Evolutionary conservation across 2,329 filamentous ascomycete species (phyloP).

Genomic region (Diplocarpon rosae): DNA sequence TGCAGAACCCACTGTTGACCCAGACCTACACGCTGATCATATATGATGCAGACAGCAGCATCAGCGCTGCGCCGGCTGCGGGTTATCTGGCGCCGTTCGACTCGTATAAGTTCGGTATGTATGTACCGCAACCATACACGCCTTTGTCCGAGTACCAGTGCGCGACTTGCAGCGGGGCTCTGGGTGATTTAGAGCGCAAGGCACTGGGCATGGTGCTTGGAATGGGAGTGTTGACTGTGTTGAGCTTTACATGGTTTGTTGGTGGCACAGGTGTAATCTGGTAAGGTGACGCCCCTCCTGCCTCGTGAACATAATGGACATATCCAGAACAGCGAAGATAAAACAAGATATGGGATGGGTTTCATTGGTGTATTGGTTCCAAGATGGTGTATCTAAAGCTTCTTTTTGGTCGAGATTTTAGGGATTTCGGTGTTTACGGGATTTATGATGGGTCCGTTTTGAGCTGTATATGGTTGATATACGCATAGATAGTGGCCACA

Average conservation of each 20-base stretch:
- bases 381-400: conserved; percentile 6
- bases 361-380: conserved; percentile 7
- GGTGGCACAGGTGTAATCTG: conserved; percentile 32
- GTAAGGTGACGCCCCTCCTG: conserved; percentile 12
- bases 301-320: neutral
- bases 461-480: neutral
- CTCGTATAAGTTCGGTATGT: conserved; percentile 47
- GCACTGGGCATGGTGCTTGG: conserved; percentile 40
- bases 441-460: conserved; percentile 1
- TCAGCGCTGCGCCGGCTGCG: conserved; percentile 39
- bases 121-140: conserved; percentile 40
- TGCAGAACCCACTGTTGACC: conserved; percentile 35
- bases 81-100: conserved; percentile 43
- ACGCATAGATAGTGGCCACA: conserved; percentile 1
- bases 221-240: conserved; percentile 45
- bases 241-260: conserved; percentile 56
- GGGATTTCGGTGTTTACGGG: conserved; percentile 13
- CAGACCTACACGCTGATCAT: conserved; percentile 51
- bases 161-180: conserved; percentile 43
- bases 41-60: conserved; percentile 43
- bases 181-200: conserved; percentile 35
- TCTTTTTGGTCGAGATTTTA: conserved; percentile 5
- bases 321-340: neutral
- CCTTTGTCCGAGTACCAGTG: conserved; percentile 43
- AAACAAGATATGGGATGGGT: neutral